These are phyloP conservation scores for Beauveria pseudobassiana DNA, from an alignment of 2,329 filamentous ascomycete species.

Conservation along the genomic window DNA sequence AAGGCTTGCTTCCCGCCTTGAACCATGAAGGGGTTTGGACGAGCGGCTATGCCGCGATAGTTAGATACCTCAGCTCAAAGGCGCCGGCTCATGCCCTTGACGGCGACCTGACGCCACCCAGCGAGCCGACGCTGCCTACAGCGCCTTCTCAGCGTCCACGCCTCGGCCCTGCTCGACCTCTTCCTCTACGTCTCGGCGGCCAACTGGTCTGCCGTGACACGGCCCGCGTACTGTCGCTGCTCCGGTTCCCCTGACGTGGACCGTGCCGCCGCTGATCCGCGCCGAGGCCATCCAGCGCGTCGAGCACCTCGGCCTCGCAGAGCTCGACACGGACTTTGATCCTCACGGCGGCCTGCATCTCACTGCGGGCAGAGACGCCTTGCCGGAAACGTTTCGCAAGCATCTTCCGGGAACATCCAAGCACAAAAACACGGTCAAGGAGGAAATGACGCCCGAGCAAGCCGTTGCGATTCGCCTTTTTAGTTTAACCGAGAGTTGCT, in stretches of 20 bases:
- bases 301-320: constrained; percentile 60
- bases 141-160: constrained; percentile 64
- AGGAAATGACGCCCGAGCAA: constrained; percentile 62
- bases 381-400: constrained; percentile 32
- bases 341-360: constrained; percentile 29
- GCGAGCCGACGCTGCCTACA: constrained; percentile 44
- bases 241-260: constrained; percentile 84
- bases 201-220: constrained; percentile 73
- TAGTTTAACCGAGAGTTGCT: constrained; percentile 60
- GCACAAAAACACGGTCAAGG: constrained; percentile 50
- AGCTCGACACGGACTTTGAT: constrained; percentile 54
- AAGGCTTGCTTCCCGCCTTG: constrained; percentile 50
- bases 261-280: constrained; percentile 67
- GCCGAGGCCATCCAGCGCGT: constrained; percentile 63
- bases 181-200: constrained; percentile 84
- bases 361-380: constrained; percentile 28
- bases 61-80: constrained; percentile 43
- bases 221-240: constrained; percentile 70
- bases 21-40: constrained; percentile 45
- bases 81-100: constrained; percentile 31
- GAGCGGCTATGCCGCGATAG: constrained; percentile 55
- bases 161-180: constrained; percentile 73
- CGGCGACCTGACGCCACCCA: constrained; percentile 29
- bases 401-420: constrained; percentile 24
- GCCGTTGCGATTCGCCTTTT: constrained; percentile 69